Evolutionary conservation across 805 yeast species (phyloP).

Genomic region (Candida koratica): DNA sequence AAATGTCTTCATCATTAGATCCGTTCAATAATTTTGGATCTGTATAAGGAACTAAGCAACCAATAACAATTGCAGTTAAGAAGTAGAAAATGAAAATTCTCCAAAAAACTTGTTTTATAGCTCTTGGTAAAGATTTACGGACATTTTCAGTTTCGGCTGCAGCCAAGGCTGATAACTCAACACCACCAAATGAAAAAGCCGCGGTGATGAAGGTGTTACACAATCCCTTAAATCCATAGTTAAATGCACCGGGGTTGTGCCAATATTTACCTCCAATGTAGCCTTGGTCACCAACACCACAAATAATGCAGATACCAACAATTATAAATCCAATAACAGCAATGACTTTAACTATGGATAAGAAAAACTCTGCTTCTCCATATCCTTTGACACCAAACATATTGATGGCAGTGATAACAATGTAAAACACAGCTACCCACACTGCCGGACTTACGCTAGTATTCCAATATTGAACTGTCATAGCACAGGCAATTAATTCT

Average conservation of each 20-base stretch:
- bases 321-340: conserved; percentile 35
- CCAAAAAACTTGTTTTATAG: conserved; percentile 42
- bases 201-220: conserved; percentile 32
- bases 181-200: conserved; percentile 33
- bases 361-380: conserved; percentile 34
- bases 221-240: conserved; percentile 38
- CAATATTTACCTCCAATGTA: conserved; percentile 34
- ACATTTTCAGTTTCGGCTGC: conserved; percentile 41
- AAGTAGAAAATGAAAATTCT: conserved; percentile 41
- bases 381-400: conserved; percentile 35
- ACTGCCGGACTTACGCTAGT: conserved; percentile 29
- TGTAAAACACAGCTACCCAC: conserved; percentile 34
- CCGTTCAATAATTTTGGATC: conserved; percentile 47
- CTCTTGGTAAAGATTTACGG: conserved; percentile 35
- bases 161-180: conserved; percentile 35
- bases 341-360: conserved; percentile 30
- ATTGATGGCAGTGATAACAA: conserved; percentile 27
- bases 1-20: conserved; percentile 44
- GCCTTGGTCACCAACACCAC: conserved; percentile 34
- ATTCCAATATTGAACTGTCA: conserved; percentile 35
- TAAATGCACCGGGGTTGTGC: conserved; percentile 33
- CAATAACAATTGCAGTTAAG: conserved; percentile 30
- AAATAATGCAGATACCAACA: conserved; percentile 30
- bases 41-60: conserved; percentile 49
- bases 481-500: conserved; percentile 35